Evolutionary conservation across 202 grass and related monocot species (phyloP).

Genomic region (Bolboschoenoplectus hybrid): DNA sequence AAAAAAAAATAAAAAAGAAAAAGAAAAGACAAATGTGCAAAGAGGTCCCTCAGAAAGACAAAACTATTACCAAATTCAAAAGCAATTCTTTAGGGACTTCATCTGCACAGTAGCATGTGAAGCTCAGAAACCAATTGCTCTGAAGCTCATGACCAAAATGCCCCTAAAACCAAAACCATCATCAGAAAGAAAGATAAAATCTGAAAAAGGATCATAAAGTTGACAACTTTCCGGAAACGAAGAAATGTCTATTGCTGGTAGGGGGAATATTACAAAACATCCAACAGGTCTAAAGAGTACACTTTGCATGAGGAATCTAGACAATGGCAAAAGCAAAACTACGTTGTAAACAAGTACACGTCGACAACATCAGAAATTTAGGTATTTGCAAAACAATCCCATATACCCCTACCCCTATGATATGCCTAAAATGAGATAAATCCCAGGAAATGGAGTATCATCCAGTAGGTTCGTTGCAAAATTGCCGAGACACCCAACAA

Average conservation of each 20-base stretch:
- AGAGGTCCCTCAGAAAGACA: background rate
- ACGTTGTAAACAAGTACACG: background rate
- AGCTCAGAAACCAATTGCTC: too few relatives aligned
- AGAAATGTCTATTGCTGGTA: too few relatives aligned
- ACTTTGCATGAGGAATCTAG: background rate
- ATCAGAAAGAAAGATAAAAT: too few relatives aligned
- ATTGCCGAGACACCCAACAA: slow-evolving; percentile 3
- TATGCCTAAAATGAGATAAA: background rate
- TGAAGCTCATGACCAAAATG: too few relatives aligned
- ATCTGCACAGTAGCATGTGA: too few relatives aligned
- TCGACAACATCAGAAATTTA: background rate
- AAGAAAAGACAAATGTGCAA: background rate
- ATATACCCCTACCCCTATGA: background rate
- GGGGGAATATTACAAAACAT: too few relatives aligned
- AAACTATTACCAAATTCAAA: background rate
- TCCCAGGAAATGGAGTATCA: background rate
- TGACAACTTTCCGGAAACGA: too few relatives aligned
- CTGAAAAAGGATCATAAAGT: too few relatives aligned
- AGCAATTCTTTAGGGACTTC: background rate
- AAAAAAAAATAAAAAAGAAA: too few relatives aligned
- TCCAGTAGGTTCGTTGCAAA: background rate
- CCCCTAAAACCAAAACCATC: too few relatives aligned
- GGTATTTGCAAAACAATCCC: background rate
- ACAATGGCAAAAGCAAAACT: background rate
- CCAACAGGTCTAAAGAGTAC: background rate